A percentile compares a stretch with the other conserved stretches of the same genome.
phyloP scores from a whole-genome alignment of 179 eudicot species.

The Corrigiola litoralis region DNA sequence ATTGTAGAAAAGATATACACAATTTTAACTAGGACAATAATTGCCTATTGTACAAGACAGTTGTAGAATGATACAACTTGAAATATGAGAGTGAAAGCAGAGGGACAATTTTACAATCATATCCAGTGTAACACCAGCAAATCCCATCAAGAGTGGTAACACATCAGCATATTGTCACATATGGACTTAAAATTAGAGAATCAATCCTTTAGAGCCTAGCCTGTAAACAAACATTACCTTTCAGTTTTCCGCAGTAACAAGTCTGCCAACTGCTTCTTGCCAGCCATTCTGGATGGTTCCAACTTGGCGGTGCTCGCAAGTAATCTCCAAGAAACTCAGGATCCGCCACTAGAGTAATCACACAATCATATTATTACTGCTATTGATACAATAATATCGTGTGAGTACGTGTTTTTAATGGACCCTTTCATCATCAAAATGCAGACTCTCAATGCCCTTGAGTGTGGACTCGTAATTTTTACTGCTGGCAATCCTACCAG shows the following conservation, averaged over 20 bases:
- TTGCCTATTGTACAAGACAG: neutral
- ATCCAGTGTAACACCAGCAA: neutral
- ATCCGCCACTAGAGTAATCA: slow-evolving; percentile 19
- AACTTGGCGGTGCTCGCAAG: slow-evolving; percentile 6
- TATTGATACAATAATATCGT: slow-evolving; percentile 12
- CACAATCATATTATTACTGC: slow-evolving; percentile 8
- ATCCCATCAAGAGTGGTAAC: slow-evolving; percentile 7
- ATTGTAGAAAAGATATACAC: too few relatives aligned
- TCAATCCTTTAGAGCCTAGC: too few relatives aligned
- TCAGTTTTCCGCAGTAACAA: too few relatives aligned
- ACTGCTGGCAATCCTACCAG: slow-evolving; percentile 47
- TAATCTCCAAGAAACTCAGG: slow-evolving; percentile 8
- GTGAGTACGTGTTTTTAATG: slow-evolving; percentile 23
- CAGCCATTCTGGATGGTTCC: neutral
- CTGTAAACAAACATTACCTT: slow-evolving; percentile 8
- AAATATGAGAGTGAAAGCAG: neutral
- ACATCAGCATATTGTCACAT: neutral
- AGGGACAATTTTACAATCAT: slow-evolving; percentile 15
- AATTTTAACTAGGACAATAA: too few relatives aligned
- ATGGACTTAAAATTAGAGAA: slow-evolving; percentile 4
- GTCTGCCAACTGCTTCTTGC: slow-evolving; percentile 1
- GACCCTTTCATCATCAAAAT: slow-evolving; percentile 62
- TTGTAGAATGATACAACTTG: neutral
- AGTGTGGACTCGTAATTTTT: slow-evolving; percentile 71
- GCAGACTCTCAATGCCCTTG: slow-evolving; percentile 73